Evolutionary conservation across 2,329 filamentous ascomycete species (phyloP).

Genomic region (Aspergillus hiratsukae): DNA sequence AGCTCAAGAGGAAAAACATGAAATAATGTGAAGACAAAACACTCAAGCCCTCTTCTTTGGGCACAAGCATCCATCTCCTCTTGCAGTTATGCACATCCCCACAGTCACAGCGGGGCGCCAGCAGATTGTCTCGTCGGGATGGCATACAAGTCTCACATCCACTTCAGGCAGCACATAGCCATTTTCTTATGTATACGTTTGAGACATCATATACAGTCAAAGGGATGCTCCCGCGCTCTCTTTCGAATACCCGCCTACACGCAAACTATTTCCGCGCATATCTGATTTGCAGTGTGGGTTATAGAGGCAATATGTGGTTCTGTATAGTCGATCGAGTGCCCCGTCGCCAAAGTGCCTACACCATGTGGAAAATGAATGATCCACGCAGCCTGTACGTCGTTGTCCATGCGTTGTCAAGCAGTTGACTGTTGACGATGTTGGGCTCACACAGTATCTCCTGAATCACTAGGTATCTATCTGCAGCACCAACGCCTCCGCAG

Average conservation of each 20-base stretch:
- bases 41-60: neutral
- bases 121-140: neutral
- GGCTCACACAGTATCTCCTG: neutral
- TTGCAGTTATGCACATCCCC: neutral
- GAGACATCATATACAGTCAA: neutral
- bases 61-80: neutral
- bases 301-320: neutral
- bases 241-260: neutral
- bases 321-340: neutral
- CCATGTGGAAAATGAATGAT: neutral
- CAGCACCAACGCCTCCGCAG: neutral
- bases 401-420: neutral
- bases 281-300: neutral
- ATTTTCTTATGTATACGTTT: neutral
- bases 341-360: neutral
- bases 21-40: neutral
- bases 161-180: neutral
- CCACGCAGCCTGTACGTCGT: neutral
- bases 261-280: neutral
- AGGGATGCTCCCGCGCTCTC: neutral
- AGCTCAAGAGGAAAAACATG: neutral
- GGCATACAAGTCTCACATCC: neutral
- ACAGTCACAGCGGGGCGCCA: neutral
- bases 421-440: neutral
- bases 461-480: neutral